Evolutionary conservation across 2,329 filamentous ascomycete genomes (phyloP).

Genomic region (Penicillium sp.): DNA sequence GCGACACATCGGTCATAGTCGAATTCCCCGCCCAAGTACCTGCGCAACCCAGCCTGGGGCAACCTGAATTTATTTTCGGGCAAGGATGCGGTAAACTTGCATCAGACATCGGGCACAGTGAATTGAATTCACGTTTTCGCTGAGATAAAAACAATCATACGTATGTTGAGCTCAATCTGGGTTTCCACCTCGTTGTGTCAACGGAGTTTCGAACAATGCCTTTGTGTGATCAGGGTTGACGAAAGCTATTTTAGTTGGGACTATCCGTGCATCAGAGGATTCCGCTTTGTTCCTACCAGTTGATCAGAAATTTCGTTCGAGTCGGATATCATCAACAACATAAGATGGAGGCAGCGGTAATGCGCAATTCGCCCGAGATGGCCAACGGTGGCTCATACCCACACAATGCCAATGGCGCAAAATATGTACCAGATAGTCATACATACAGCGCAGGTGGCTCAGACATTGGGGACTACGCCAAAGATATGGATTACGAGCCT

Average conservation of each 20-base stretch:
- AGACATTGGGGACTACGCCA: conserved; percentile 1
- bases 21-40: not conserved
- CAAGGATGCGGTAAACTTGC: conserved; percentile 17
- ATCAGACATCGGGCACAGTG: conserved; percentile 16
- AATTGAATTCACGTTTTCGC: not conserved
- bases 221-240: conserved; percentile 9
- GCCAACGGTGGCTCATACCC: conserved; percentile 15
- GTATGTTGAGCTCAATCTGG: conserved; percentile 6
- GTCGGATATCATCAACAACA: not conserved
- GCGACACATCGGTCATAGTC: not conserved
- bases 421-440: conserved; percentile 7
- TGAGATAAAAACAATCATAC: not conserved
- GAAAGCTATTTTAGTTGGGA: conserved; percentile 8
- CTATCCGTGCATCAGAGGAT: conserved; percentile 5
- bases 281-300: not conserved
- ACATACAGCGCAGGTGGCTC: conserved; percentile 3
- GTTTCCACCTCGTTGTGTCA: not conserved
- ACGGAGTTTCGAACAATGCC: conserved; percentile 1
- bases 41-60: conserved; percentile 1
- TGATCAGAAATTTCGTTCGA: not conserved
- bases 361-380: conserved; percentile 18
- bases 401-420: conserved; percentile 9
- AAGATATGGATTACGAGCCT: not conserved
- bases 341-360: conserved; percentile 17
- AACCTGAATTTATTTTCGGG: conserved; percentile 1